phyloP scores from a whole-genome alignment of 2,329 filamentous ascomycete genomes.

The Proliferodiscus dingleyae region DNA sequence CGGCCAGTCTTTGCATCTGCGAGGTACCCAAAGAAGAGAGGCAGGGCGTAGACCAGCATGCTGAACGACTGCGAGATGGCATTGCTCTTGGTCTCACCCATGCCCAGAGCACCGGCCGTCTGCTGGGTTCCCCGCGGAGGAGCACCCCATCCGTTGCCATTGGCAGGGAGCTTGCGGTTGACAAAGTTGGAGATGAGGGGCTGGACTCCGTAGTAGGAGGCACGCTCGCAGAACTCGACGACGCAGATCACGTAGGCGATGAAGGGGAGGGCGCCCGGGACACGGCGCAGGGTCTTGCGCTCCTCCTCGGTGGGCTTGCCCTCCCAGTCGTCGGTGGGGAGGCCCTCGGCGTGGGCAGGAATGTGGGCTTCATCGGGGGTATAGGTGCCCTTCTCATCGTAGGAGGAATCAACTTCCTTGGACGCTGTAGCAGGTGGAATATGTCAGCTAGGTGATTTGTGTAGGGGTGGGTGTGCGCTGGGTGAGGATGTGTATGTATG shows the following conservation, averaged over 20 bases:
- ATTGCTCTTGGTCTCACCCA: conserved; percentile 50
- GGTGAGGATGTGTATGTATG: too few relatives aligned
- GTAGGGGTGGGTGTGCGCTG: too few relatives aligned
- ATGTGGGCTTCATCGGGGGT: not conserved
- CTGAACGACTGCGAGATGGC: conserved; percentile 47
- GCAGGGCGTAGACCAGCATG: conserved; percentile 46
- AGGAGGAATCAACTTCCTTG: too few relatives aligned
- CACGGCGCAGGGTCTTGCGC: conserved; percentile 40
- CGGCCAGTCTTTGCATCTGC: conserved; percentile 59
- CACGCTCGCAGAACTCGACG: conserved; percentile 68
- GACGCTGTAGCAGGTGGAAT: too few relatives aligned
- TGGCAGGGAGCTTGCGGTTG: conserved; percentile 50
- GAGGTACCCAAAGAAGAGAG: conserved; percentile 48
- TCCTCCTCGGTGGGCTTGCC: conserved; percentile 27
- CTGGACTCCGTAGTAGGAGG: conserved; percentile 62
- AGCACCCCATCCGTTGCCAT: conserved; percentile 28
- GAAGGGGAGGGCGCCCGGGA: conserved; percentile 26
- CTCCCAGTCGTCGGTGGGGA: not conserved
- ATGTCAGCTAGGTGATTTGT: too few relatives aligned
- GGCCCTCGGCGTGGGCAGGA: not conserved
- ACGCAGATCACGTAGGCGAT: not conserved
- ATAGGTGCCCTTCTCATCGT: not conserved
- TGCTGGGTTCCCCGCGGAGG: conserved; percentile 19
- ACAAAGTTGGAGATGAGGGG: conserved; percentile 46
- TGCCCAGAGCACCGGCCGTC: conserved; percentile 50